Conservation (phyloP, 2,329 filamentous ascomycete species). For the Mollisiaceae sp. region DNA sequence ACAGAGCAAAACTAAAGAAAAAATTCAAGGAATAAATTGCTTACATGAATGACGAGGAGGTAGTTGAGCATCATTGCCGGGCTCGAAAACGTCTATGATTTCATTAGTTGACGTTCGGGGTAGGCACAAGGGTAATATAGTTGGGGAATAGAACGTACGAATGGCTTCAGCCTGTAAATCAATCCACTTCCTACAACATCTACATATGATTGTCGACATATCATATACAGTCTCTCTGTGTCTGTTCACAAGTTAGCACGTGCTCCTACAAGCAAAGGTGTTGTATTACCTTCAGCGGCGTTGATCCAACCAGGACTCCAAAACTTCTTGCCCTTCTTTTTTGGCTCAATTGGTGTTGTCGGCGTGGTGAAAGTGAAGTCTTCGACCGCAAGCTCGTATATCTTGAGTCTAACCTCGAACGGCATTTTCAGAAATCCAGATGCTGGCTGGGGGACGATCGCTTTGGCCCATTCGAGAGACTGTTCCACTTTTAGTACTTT, state of each 20-base stretch:
- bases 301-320: background rate
- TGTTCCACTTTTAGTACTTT: background rate
- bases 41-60: conserved; percentile 21
- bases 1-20: no score
- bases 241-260: background rate
- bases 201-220: conserved; percentile 23
- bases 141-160: background rate
- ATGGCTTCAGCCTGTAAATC: conserved; percentile 18
- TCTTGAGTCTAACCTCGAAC: conserved; percentile 19
- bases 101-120: background rate
- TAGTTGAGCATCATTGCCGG: conserved; percentile 23
- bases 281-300: conserved; percentile 4
- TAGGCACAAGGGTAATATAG: background rate
- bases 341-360: background rate
- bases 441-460: conserved; percentile 11
- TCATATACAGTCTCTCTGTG: conserved; percentile 17
- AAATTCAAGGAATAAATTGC: no score
- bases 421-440: conserved; percentile 21
- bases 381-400: conserved; percentile 20
- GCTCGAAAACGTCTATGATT: conserved; percentile 12
- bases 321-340: conserved; percentile 24
- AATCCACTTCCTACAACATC: conserved; percentile 20
- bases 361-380: conserved; percentile 2
- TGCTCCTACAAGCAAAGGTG: background rate
- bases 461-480: conserved; percentile 22